Percentiles rank a stretch among this genome's conserved stretches.
Conservation (phyloP, 2,329 filamentous ascomycete genomes). For the Diaporthe batatas region DNA sequence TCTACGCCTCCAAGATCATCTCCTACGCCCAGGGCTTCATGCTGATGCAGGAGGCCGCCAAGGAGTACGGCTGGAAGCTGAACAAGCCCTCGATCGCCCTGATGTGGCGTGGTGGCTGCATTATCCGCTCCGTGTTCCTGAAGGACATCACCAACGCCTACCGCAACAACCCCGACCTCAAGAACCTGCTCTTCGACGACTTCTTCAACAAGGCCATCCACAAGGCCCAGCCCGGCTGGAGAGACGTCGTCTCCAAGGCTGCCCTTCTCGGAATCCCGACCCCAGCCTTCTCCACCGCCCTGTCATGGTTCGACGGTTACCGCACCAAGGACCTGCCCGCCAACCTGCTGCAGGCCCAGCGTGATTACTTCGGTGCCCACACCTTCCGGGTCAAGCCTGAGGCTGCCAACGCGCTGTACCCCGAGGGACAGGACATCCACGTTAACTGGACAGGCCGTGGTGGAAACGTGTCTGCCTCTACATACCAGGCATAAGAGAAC, state of each 20-base stretch:
- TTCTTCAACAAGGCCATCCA: slow-evolving; percentile 99
- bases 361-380: slow-evolving; percentile 99
- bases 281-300: slow-evolving; percentile 94
- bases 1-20: slow-evolving; percentile 99
- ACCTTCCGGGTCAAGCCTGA: slow-evolving; percentile 92
- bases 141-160: slow-evolving; percentile 99
- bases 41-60: slow-evolving; percentile 99
- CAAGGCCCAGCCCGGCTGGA: slow-evolving; percentile 93
- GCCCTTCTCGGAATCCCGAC: slow-evolving; percentile 96
- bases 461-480: slow-evolving; percentile 96
- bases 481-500: slow-evolving; percentile 87
- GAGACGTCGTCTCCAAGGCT: slow-evolving; percentile 90
- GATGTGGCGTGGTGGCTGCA: slow-evolving; percentile 99
- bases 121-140: slow-evolving; percentile 99
- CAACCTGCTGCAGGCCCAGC: slow-evolving; percentile 98
- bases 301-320: slow-evolving; percentile 99
- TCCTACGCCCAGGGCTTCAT: slow-evolving; percentile 99
- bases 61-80: slow-evolving; percentile 97
- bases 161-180: slow-evolving; percentile 91
- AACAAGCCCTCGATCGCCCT: slow-evolving; percentile 99
- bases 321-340: slow-evolving; percentile 96
- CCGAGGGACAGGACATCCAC: slow-evolving; percentile 89
- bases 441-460: slow-evolving; percentile 99
- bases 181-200: slow-evolving; percentile 98
- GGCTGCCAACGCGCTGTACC: slow-evolving; percentile 81